phyloP scores from a whole-genome alignment of 164 flowering plant genomes.

The Vitis riparia region DNA sequence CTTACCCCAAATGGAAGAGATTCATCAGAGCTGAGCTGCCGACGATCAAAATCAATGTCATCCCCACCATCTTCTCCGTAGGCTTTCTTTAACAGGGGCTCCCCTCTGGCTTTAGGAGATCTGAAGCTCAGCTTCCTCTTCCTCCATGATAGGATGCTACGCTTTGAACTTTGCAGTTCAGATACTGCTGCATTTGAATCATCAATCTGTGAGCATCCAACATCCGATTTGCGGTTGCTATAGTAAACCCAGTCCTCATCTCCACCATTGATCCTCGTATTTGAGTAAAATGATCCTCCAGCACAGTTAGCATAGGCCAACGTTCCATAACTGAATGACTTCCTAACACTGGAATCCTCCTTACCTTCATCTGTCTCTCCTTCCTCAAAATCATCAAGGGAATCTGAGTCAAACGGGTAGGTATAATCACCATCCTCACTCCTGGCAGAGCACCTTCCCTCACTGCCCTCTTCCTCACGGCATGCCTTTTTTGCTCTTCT shows the following conservation, averaged over 20 bases:
- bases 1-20: slow-evolving; percentile 63
- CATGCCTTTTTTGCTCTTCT: slow-evolving; percentile 78
- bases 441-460: slow-evolving; percentile 62
- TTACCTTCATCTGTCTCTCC: slow-evolving; percentile 62
- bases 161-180: slow-evolving; percentile 65
- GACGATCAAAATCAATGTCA: slow-evolving; percentile 94
- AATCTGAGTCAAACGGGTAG: slow-evolving; percentile 82
- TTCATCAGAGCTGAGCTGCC: slow-evolving; percentile 95
- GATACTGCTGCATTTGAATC: slow-evolving; percentile 40
- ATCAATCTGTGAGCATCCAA: slow-evolving; percentile 51
- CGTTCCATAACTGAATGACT: slow-evolving; percentile 87
- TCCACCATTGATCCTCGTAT: slow-evolving; percentile 43
- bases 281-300: slow-evolving; percentile 67
- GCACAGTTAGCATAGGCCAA: slow-evolving; percentile 81
- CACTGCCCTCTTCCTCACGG: slow-evolving; percentile 79
- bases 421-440: slow-evolving; percentile 81
- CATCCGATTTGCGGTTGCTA: slow-evolving; percentile 85
- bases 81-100: slow-evolving; percentile 86
- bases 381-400: slow-evolving; percentile 69
- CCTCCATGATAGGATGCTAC: slow-evolving; percentile 87
- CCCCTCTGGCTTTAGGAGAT: slow-evolving; percentile 92
- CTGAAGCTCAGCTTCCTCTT: slow-evolving; percentile 91
- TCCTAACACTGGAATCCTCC: slow-evolving; percentile 56
- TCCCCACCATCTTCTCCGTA: slow-evolving; percentile 99
- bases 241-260: slow-evolving; percentile 85